A percentile compares a stretch with the other conserved stretches of the same genome.
These are phyloP conservation scores for Juncus effusus DNA, from an alignment of 176 grass and related monocot species.

Conservation along the genomic window DNA sequence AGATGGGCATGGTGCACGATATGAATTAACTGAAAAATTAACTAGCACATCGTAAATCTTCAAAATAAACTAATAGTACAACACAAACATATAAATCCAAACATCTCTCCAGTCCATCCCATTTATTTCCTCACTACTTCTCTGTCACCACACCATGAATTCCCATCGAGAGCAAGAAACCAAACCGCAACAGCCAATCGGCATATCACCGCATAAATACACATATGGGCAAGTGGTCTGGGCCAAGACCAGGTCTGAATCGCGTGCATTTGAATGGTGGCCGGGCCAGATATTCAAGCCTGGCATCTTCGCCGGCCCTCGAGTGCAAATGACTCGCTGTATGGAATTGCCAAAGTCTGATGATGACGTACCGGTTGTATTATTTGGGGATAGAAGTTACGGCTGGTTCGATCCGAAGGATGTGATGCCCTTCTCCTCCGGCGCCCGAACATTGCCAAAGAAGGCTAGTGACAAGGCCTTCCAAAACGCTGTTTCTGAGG, in stretches of 20 bases:
- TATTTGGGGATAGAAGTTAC: slow-evolving; percentile 92
- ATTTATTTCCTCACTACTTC: background rate
- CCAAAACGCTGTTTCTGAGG: slow-evolving; percentile 37
- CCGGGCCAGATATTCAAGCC: slow-evolving; percentile 71
- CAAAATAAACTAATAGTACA: no score
- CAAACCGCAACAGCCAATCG: background rate
- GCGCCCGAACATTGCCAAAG: slow-evolving; percentile 42
- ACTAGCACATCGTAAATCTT: no score
- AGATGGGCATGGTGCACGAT: no score
- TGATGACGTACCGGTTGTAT: slow-evolving; percentile 53
- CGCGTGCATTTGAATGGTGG: slow-evolving; percentile 71
- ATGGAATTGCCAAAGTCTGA: slow-evolving; percentile 37
- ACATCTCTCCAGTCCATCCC: background rate
- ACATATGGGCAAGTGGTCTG: slow-evolving; percentile 73
- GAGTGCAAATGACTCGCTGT: slow-evolving; percentile 39
- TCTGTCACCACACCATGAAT: background rate
- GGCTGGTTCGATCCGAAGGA: slow-evolving; percentile 89
- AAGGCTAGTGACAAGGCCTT: slow-evolving; percentile 52
- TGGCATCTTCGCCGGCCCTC: slow-evolving; percentile 39
- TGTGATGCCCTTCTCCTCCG: slow-evolving; percentile 56
- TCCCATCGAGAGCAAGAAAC: slow-evolving; percentile 16
- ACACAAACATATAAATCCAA: no score
- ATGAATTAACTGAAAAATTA: no score
- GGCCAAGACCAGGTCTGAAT: slow-evolving; percentile 73
- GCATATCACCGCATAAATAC: background rate